Evolutionary conservation across 495 filamentous ascomycete species (phyloP).

Genomic region (Lichenothelia convexa): DNA sequence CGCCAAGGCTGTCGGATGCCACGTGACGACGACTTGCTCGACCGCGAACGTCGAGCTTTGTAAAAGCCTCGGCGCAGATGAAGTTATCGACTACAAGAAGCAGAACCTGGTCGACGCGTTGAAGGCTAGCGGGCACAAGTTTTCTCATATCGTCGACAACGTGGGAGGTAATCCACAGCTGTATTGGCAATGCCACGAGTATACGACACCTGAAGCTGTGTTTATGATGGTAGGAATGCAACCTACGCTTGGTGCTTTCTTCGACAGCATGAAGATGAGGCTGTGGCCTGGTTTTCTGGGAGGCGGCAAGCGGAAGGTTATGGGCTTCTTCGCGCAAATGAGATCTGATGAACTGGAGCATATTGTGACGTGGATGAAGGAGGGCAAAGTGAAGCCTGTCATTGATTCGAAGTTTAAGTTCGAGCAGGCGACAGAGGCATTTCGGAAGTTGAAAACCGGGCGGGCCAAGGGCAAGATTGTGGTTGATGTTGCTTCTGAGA

Average conservation of each 20-base stretch:
- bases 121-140: slow-evolving; percentile 3
- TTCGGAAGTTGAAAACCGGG: slow-evolving; percentile 12
- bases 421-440: slow-evolving; percentile 11
- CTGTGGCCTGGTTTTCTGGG: slow-evolving; percentile 13
- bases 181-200: slow-evolving; percentile 10
- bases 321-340: slow-evolving; percentile 8
- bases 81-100: slow-evolving; percentile 13
- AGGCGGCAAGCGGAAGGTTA: slow-evolving; percentile 11
- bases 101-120: slow-evolving; percentile 6
- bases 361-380: slow-evolving; percentile 13
- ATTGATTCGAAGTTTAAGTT: slow-evolving; percentile 12
- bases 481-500: too few relatives aligned
- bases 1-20: slow-evolving; percentile 44
- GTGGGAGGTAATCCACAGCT: slow-evolving; percentile 6
- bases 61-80: slow-evolving; percentile 12
- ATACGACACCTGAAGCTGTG: slow-evolving; percentile 6
- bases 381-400: slow-evolving; percentile 14
- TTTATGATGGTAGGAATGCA: slow-evolving; percentile 8
- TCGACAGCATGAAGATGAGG: slow-evolving; percentile 1
- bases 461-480: slow-evolving; percentile 16
- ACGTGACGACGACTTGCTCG: slow-evolving; percentile 43
- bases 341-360: slow-evolving; percentile 5
- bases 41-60: slow-evolving; percentile 33
- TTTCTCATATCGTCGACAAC: slow-evolving; percentile 12
- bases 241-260: slow-evolving; percentile 4